Evolutionary conservation across 2,329 filamentous ascomycete species (phyloP).

Genomic region (Talaromyces sp.): DNA sequence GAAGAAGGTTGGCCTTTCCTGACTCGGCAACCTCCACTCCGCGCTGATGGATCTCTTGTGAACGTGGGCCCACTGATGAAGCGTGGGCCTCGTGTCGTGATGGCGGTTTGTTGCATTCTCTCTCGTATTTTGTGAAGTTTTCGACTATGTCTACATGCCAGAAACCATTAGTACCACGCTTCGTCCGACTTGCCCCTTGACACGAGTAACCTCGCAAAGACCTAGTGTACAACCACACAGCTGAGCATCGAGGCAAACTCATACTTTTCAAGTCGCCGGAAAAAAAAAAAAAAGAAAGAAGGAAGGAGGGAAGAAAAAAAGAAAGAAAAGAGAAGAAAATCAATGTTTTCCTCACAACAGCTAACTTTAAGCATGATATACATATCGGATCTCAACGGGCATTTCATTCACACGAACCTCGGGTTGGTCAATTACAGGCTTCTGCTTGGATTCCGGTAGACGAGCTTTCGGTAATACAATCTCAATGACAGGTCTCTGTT

Average conservation of each 20-base stretch:
- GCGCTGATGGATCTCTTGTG: not conserved
- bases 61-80: not conserved
- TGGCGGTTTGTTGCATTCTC: not conserved
- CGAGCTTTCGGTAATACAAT: too few relatives aligned
- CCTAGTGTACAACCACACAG: not conserved
- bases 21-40: constrained; percentile 11
- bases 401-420: too few relatives aligned
- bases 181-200: not conserved
- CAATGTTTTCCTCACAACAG: too few relatives aligned
- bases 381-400: too few relatives aligned
- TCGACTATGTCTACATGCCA: not conserved
- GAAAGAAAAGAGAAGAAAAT: too few relatives aligned
- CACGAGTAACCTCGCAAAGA: not conserved
- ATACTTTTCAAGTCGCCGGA: not conserved
- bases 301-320: too few relatives aligned
- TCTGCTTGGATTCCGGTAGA: too few relatives aligned
- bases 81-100: not conserved
- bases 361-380: too few relatives aligned
- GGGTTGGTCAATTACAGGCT: too few relatives aligned
- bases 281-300: too few relatives aligned
- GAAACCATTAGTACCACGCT: not conserved
- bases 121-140: not conserved
- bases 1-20: constrained; percentile 22
- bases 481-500: too few relatives aligned
- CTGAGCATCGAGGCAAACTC: not conserved